Evolutionary conservation across 176 grass and related monocot species (phyloP).

Genomic region (Oryza glaberrima): DNA sequence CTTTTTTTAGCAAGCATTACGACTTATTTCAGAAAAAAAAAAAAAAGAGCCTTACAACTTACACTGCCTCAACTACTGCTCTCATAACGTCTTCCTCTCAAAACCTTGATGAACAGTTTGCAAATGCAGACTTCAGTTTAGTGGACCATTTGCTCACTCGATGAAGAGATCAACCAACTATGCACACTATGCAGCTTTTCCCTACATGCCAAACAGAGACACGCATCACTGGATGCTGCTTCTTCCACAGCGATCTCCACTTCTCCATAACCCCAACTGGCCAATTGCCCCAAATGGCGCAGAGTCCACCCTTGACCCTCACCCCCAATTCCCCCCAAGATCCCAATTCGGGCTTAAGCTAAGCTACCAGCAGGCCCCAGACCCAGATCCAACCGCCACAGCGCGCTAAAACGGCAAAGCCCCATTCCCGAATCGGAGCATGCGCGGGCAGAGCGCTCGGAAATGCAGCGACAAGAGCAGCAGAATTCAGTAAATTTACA

Average conservation of each 20-base stretch:
- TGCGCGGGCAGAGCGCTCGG: neutral
- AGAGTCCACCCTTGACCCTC: neutral
- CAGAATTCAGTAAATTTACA: neutral
- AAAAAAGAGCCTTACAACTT: no score
- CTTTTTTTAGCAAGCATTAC: neutral
- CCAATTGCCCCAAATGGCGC: neutral
- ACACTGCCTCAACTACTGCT: constrained; percentile 9
- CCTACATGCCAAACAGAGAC: neutral
- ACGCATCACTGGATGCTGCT: neutral
- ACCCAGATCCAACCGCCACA: constrained; percentile 37
- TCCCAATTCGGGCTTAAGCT: neutral
- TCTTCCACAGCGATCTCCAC: neutral
- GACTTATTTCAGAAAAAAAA: no score
- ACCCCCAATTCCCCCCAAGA: constrained; percentile 16
- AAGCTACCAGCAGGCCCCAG: neutral
- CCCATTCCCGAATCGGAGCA: neutral
- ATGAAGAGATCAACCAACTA: neutral
- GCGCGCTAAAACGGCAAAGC: neutral
- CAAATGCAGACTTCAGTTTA: neutral
- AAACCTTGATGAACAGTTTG: neutral
- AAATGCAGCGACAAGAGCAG: constrained; percentile 20
- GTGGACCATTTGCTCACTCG: constrained; percentile 2
- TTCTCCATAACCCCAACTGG: neutral
- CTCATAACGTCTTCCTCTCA: neutral
- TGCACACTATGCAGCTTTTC: neutral